Evolutionary conservation across 2,329 filamentous ascomycete species (phyloP), one percentile per base, ranked within the genome.

Genomic region (Ceratocystis huliohia): DNA sequence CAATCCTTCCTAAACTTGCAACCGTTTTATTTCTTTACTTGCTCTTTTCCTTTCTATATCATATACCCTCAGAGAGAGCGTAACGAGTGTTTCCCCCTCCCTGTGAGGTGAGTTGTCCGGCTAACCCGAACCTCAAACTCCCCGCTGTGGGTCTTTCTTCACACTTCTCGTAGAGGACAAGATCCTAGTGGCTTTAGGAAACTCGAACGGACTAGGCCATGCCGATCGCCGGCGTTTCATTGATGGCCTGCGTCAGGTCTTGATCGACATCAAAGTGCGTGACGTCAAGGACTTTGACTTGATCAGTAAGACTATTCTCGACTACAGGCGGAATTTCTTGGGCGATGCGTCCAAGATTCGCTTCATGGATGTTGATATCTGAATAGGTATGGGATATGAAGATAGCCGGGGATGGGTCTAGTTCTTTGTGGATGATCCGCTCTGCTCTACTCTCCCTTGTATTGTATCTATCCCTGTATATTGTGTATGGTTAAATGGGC

Each of bases 171-270:
- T 68, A 91, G 88, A 90, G 78, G 84, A 88, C 74, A 83, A 86
- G 73, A 85, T 91, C 70, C 83, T 91, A 70, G 80, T 88, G 66
- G 84, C 88, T 70, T 82, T 91, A 65, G 88, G 88, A 57, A 84
- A 82, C 61, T 80, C 84, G 57, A 84, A 86, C 69, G 84, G 84
- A 70, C 85, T 84, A 72, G 82, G 79, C 53, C 82, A 82, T 70
- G 81, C 84, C 67, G 81, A 86, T 69, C 82, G 82, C 73, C 78
- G 80, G 66, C 78, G 79, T 69, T 90, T 87, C 75, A 84, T 84
- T 70, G 76, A 78, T 41, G 86, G 86, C 28, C 79, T 90, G 61
- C 81, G 81, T 66, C 77, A 81, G 69, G 76, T 88, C 45, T 81
- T 90, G 66, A 79, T 81, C 68, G 79, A 82, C 56, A 80, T 87